Evolutionary conservation across 2,329 filamentous ascomycete species (phyloP).

Genomic region (Grosmannia huntii): DNA sequence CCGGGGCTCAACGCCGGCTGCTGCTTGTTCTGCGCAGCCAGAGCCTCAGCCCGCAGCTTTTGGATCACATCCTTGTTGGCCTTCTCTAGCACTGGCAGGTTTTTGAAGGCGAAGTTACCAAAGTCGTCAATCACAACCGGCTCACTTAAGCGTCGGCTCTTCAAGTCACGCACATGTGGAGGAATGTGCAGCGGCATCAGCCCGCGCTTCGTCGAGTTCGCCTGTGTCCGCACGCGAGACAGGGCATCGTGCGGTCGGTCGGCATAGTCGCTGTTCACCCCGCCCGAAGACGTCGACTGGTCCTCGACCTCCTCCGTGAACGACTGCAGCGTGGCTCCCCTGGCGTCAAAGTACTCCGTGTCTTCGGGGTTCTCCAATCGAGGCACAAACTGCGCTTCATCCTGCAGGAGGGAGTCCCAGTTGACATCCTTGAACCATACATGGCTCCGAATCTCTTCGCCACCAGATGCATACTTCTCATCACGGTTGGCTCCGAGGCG

Average conservation of each 20-base stretch:
- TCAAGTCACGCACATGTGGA: slow-evolving; percentile 84
- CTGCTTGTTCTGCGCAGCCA: slow-evolving; percentile 51
- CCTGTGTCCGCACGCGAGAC: slow-evolving; percentile 76
- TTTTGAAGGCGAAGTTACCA: slow-evolving; percentile 94
- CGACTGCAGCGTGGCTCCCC: slow-evolving; percentile 81
- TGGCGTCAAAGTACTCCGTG: slow-evolving; percentile 91
- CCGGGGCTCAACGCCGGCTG: slow-evolving; percentile 30
- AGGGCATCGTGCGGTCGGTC: slow-evolving; percentile 92
- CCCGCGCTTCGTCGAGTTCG: slow-evolving; percentile 77
- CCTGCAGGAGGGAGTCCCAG: slow-evolving; percentile 85
- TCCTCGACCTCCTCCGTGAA: slow-evolving; percentile 95
- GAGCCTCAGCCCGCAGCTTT: slow-evolving; percentile 81
- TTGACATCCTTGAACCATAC: slow-evolving; percentile 78
- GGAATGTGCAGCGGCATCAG: slow-evolving; percentile 94
- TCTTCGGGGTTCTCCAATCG: slow-evolving; percentile 89
- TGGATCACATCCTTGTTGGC: slow-evolving; percentile 98
- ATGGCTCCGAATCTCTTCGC: slow-evolving; percentile 81
- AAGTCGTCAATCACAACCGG: slow-evolving; percentile 85
- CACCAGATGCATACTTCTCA: slow-evolving; percentile 71
- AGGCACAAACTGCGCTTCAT: slow-evolving; percentile 91
- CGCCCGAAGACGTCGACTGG: slow-evolving; percentile 61
- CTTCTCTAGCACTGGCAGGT: slow-evolving; percentile 88
- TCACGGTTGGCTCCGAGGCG: slow-evolving; percentile 76
- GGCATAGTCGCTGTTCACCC: slow-evolving; percentile 57
- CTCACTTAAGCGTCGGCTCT: slow-evolving; percentile 80